Evolutionary conservation across 805 yeast species (phyloP).

Genomic region (Kregervanrija delftensis): DNA sequence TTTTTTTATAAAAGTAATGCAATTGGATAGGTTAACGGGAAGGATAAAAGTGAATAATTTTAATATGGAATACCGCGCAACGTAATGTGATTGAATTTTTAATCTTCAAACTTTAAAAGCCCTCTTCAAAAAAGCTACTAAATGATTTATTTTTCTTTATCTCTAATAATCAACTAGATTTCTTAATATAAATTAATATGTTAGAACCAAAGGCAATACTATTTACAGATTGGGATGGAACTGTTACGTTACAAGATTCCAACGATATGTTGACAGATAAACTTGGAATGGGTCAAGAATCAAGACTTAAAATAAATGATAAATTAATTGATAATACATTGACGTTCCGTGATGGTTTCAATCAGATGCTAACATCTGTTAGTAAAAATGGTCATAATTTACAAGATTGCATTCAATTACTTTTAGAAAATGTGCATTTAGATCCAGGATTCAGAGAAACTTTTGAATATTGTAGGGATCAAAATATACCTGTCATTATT

Average conservation of each 20-base stretch:
- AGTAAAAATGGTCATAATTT: constrained; percentile 44
- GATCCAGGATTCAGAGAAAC: constrained; percentile 89
- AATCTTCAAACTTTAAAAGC: too few species aligned
- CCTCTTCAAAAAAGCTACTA: too few species aligned
- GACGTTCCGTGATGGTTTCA: constrained; percentile 77
- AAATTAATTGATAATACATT: constrained; percentile 62
- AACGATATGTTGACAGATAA: constrained; percentile 88
- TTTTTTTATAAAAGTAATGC: background rate
- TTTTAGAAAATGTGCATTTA: constrained; percentile 59
- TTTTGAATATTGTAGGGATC: constrained; percentile 67
- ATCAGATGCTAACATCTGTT: constrained; percentile 74
- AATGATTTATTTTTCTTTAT: background rate
- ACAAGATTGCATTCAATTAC: constrained; percentile 68
- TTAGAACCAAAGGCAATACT: constrained; percentile 54
- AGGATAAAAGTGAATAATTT: too few species aligned
- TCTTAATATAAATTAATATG: background rate
- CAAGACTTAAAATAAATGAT: constrained; percentile 62
- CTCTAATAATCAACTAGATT: background rate
- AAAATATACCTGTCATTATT: constrained; percentile 76
- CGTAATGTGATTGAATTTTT: too few species aligned
- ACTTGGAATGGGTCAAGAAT: constrained; percentile 74
- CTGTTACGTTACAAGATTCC: constrained; percentile 91
- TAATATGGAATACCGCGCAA: too few species aligned
- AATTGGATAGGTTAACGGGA: background rate
- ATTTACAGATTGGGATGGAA: constrained; percentile 98